Conservation (phyloP, 495 filamentous ascomycete genomes). For the Penicillium soppii region DNA sequence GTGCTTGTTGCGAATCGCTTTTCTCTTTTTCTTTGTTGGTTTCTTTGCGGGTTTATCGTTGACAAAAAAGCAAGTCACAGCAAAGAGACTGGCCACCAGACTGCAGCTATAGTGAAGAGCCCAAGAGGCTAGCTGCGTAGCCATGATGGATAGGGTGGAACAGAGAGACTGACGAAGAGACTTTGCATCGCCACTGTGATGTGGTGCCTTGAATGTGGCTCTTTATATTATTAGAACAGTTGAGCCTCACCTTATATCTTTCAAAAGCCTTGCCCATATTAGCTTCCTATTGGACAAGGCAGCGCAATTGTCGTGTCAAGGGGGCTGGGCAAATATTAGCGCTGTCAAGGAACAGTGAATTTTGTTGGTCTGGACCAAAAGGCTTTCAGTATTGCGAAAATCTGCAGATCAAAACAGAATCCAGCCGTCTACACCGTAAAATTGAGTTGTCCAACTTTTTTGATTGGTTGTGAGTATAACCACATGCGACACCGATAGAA, state of each 20-base stretch:
- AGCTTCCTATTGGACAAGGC: neutral
- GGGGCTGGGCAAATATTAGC: slow-evolving; percentile 1
- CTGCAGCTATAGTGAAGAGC: slow-evolving; percentile 5
- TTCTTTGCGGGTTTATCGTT: too few species aligned
- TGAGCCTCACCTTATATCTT: neutral
- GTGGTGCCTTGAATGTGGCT: neutral
- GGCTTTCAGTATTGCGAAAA: neutral
- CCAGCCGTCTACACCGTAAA: neutral
- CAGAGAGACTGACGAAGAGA: neutral
- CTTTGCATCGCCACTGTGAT: neutral
- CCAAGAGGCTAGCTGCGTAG: neutral
- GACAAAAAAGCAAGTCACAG: neutral
- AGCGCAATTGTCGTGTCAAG: neutral
- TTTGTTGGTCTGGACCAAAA: neutral
- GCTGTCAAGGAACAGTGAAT: neutral
- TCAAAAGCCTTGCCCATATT: neutral
- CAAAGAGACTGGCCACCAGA: neutral
- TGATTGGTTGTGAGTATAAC: neutral
- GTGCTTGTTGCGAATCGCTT: neutral
- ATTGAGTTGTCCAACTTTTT: neutral
- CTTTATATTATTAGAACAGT: slow-evolving; percentile 1
- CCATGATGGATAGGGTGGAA: neutral
- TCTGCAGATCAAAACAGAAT: neutral
- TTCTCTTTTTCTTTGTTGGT: slow-evolving; percentile 1
- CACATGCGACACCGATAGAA: neutral